Evolutionary conservation across 345 rosid genomes (phyloP), one percentile per base, ranked within the genome.

Genomic region (Heritiera littoralis): DNA sequence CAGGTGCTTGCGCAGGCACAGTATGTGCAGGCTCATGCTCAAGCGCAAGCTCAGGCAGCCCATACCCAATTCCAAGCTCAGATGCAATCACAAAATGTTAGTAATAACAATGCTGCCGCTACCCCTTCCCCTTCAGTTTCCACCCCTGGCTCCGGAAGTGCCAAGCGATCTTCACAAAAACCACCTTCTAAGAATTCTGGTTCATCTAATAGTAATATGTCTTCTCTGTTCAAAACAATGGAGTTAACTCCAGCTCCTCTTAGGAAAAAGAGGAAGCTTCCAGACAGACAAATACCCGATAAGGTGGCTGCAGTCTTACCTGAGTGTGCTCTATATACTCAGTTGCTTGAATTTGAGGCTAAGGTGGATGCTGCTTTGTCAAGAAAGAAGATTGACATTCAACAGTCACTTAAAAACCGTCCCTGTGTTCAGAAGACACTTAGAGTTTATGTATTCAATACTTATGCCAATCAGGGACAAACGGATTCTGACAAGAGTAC

Each of bases 331-430:
- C 81, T 89, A 55, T 89, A 89, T 78, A 80, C 85, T 28, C 87
- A 85, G 77, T 61, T 89, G 84, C 89, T 88, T 72, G 93, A 88
- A 75, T 86, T 86, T 60, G 93, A 89, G 83, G 85, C 87, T 35
- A 83, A 84, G 78, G 63, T 85, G 17, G 93, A 89, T 82, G 83
- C 87, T 58, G 76, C 85, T 75, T 75, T 88, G 84, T 81, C 87
- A 41, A 86, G 90, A 78, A 88, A 89, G 86, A 86, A 85, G 81
- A 54, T 71, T 35, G 89, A 85, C 73, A 84, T 89, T 72, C 87
- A 85, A 79, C 86, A 88, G 81, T 79, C 89, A 0, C 80, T 89
- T 65, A 89, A 85, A 79, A 82, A 70, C 67, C 93, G 89, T 54
- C 78, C 87, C 3, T 76, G 84, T 81, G 78, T 84, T 54, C 83